Evolutionary conservation across 73 alveolate species (phyloP), one percentile per base, ranked within the genome.

Genomic region (Stentor roeselii): DNA sequence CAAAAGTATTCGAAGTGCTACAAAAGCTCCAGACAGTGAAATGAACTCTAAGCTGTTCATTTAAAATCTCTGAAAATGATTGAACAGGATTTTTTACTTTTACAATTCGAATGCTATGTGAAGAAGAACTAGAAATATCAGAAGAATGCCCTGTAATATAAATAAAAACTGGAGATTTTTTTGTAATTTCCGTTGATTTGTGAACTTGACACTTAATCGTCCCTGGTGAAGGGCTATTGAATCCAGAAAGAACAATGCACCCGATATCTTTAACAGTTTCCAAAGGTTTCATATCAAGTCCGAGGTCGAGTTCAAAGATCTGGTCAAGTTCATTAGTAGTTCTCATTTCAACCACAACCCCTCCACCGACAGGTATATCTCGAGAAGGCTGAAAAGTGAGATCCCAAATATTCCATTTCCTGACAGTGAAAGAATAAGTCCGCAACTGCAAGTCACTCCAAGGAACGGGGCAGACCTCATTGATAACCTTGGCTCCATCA

Each of bases 31-130:
- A 76, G 0, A 39, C 39, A 15, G 14, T 76, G 67, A 67, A 67
- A 67, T 67, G 84, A 38, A 76, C 84, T n/a, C 84, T 76, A 38
- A 41, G 74, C 14, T 32, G 59, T 39, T 76, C 84, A 39, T 76
- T 41, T 15, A 76, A 35, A 21, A 76, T 76, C 0, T 15, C 82
- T 21, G 60, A 76, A 21, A 40, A 27, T 67, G 80, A n/a, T 32
- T 67, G 80, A 21, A 67, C 34, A 27, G 80, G 80, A 2, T 67
- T 67, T 2, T 32, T 14, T 1, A 67, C 27, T 32, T 67, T 67
- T 67, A 2, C 80, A 30, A 67, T 21, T 2, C 80, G 21, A 32
- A 67, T 67, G 11, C 41, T 21, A 67, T 67, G 80, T 1, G 80
- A 30, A 30, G 84, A 76, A 2, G 78, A 6, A 27, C 60, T 14